Conservation (phyloP, 2,329 filamentous ascomycete genomes). For the Uncinocarpus reesii region DNA sequence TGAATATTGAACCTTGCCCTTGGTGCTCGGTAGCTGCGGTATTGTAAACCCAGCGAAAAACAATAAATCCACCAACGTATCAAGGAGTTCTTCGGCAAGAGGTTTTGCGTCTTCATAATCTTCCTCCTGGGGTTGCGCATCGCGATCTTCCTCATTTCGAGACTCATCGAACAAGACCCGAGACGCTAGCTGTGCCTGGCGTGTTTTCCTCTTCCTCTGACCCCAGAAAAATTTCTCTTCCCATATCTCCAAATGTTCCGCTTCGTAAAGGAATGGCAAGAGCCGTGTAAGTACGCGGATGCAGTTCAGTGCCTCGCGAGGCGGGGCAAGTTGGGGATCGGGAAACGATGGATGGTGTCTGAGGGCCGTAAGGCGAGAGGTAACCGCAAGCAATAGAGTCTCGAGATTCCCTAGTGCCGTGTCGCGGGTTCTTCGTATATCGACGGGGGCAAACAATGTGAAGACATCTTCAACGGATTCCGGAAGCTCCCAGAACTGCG, state of each 20-base stretch:
- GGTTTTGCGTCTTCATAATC: constrained; percentile 77
- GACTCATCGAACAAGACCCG: constrained; percentile 80
- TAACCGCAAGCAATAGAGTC: constrained; percentile 72
- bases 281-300: constrained; percentile 81
- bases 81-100: constrained; percentile 82
- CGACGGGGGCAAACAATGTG: constrained; percentile 79
- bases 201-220: constrained; percentile 59
- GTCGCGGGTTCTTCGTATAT: constrained; percentile 81
- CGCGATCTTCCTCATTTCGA: constrained; percentile 42
- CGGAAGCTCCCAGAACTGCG: constrained; percentile 90
- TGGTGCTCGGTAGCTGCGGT: constrained; percentile 58
- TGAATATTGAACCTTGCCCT: constrained; percentile 74
- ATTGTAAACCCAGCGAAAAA: constrained; percentile 89
- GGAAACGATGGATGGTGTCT: constrained; percentile 87
- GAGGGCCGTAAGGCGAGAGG: constrained; percentile 69
- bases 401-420: constrained; percentile 77
- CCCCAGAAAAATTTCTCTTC: constrained; percentile 92
- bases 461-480: constrained; percentile 95
- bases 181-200: constrained; percentile 53
- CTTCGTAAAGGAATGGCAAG: constrained; percentile 85
- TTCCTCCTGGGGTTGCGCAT: constrained; percentile 38
- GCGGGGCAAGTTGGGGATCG: constrained; percentile 68
- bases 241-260: constrained; percentile 71
- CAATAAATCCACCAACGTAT: constrained; percentile 75
- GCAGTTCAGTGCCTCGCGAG: constrained; percentile 88